Percentiles rank a stretch among this genome's conserved stretches.
phyloP scores from a whole-genome alignment of 306 rosid genomes.

The cucumber (Cucumis sativus) region Cucumber_9930_V3 NC_026657.2:16962001-16962500 shows the following conservation, averaged over 20 bases:
- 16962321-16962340: slow-evolving; percentile 11
- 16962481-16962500: not conserved
- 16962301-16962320: slow-evolving; percentile 12
- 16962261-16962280: slow-evolving; percentile 6
- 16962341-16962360: slow-evolving; percentile 15
- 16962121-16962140: not conserved
- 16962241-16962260: slow-evolving; percentile 3
- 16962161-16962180: not conserved
- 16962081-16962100: not conserved
- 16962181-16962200: not conserved
- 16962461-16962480: not conserved
- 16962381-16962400: not conserved
- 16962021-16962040: not conserved
- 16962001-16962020: not conserved
- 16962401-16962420: not conserved
- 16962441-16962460: not conserved
- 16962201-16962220: not conserved
- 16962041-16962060: not conserved
- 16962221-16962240: not conserved
- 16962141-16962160: not conserved
- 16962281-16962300: slow-evolving; percentile 8
- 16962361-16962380: not conserved
- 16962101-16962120: not conserved
- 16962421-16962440: not conserved
- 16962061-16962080: not conserved